Conservation (phyloP, 1,139 yeast species). For the Spencermartinsiella ligniputridi region DNA sequence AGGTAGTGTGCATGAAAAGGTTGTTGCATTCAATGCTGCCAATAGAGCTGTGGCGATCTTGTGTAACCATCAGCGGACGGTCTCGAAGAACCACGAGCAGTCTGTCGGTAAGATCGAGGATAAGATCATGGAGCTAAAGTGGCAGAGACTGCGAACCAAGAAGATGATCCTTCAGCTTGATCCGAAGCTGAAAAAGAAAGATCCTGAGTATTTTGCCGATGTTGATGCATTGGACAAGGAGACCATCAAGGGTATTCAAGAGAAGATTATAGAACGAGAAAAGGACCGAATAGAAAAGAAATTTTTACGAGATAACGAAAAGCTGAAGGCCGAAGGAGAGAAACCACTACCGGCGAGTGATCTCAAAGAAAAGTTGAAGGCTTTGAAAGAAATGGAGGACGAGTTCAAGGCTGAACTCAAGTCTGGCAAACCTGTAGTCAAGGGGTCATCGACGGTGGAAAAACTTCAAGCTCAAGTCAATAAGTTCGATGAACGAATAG, state of each 20-base stretch:
- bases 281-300: conserved; percentile 59
- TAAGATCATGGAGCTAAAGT: conserved; percentile 68
- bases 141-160: conserved; percentile 78
- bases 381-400: conserved; percentile 51
- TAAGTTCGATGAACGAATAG: conserved; percentile 65
- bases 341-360: conserved; percentile 51
- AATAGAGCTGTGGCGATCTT: conserved; percentile 91
- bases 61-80: conserved; percentile 96
- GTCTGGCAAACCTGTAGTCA: conserved; percentile 56
- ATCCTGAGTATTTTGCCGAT: conserved; percentile 56
- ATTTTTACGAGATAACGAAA: conserved; percentile 74
- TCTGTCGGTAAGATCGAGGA: conserved; percentile 76
- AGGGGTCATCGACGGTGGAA: conserved; percentile 54
- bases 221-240: conserved; percentile 65
- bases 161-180: conserved; percentile 67
- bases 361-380: conserved; percentile 54
- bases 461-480: conserved; percentile 71
- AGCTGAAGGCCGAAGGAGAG: conserved; percentile 54
- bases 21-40: conserved; percentile 87
- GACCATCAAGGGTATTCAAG: conserved; percentile 57
- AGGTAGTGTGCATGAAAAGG: conserved; percentile 85
- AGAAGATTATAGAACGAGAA: conserved; percentile 53
- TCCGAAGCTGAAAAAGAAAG: conserved; percentile 46
- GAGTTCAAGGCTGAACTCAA: conserved; percentile 58
- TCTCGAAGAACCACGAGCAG: conserved; percentile 76